Percentiles rank a stretch among this genome's conserved stretches.
phyloP scores from a whole-genome alignment of 495 filamentous ascomycete species.

The Tuber magnatum region DNA sequence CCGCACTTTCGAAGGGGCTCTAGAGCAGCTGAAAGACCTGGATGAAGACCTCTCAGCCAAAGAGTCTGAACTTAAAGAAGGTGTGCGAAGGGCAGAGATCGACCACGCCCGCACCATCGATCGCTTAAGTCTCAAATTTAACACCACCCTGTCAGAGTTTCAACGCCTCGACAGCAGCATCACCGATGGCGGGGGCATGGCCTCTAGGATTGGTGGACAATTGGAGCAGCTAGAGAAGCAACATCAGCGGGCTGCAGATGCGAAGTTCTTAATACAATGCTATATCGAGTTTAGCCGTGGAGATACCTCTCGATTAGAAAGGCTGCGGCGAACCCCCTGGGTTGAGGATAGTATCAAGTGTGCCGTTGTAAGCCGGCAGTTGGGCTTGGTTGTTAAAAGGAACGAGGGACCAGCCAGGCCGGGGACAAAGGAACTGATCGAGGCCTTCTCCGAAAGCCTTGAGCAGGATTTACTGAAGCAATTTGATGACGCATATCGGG shows the following conservation, averaged over 20 bases:
- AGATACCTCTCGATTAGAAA: constrained; percentile 43
- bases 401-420: constrained; percentile 49
- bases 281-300: constrained; percentile 75
- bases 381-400: constrained; percentile 39
- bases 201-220: constrained; percentile 88
- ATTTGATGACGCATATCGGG: constrained; percentile 92
- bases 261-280: constrained; percentile 89
- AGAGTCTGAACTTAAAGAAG: constrained; percentile 82
- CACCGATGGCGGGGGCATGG: constrained; percentile 63
- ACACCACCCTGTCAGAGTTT: constrained; percentile 82
- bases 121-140: constrained; percentile 74
- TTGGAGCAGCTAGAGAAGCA: constrained; percentile 92
- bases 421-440: constrained; percentile 73
- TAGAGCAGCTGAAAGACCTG: constrained; percentile 67
- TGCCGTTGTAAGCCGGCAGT: constrained; percentile 38
- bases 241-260: constrained; percentile 78
- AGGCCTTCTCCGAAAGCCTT: constrained; percentile 91
- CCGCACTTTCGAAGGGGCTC: constrained; percentile 79
- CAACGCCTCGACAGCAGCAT: constrained; percentile 70
- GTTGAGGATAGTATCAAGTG: constrained; percentile 41
- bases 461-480: constrained; percentile 93
- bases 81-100: constrained; percentile 84
- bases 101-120: constrained; percentile 86
- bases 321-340: constrained; percentile 39
- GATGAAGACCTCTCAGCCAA: constrained; percentile 76